phyloP scores from a whole-genome alignment of 352 stramenopile species.

The Elongisporangium anandrum region DNA sequence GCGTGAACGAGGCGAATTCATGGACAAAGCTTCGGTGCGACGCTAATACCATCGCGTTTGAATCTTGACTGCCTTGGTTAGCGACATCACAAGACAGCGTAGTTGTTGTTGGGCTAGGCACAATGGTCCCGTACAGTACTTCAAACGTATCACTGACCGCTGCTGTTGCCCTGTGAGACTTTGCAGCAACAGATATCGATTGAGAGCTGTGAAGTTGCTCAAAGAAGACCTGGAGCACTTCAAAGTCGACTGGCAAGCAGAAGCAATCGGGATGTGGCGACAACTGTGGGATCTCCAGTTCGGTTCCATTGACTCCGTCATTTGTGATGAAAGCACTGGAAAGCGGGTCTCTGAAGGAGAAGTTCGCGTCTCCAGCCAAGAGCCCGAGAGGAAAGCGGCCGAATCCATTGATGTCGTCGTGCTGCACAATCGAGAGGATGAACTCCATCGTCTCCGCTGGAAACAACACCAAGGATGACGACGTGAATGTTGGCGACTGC shows the following conservation, averaged over 20 bases:
- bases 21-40: slow-evolving; percentile 27
- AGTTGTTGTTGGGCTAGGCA: background rate
- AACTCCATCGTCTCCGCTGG: slow-evolving; percentile 62
- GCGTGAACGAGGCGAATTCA: slow-evolving; percentile 46
- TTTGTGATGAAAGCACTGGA: slow-evolving; percentile 45
- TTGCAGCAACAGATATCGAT: background rate
- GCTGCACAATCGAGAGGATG: slow-evolving; percentile 26
- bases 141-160: slow-evolving; percentile 72
- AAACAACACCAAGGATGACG: slow-evolving; percentile 60
- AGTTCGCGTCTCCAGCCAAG: slow-evolving; percentile 52
- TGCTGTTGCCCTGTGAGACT: slow-evolving; percentile 23
- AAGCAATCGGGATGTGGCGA: slow-evolving; percentile 81
- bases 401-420: background rate
- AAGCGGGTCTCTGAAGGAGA: slow-evolving; percentile 59
- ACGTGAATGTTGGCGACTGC: background rate
- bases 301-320: slow-evolving; percentile 6
- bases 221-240: slow-evolving; percentile 50
- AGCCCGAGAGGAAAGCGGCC: slow-evolving; percentile 22
- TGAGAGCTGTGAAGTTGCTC: slow-evolving; percentile 10
- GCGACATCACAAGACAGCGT: no score
- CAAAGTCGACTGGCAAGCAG: slow-evolving; percentile 75
- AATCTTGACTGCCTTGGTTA: no score
- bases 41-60: background rate
- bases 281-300: slow-evolving; percentile 62
- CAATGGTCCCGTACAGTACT: slow-evolving; percentile 36